Evolutionary conservation across 768 basidiomycete species (phyloP), one percentile per base, ranked within the genome.

Genomic region (Tricholoma bakamatsutake): DNA sequence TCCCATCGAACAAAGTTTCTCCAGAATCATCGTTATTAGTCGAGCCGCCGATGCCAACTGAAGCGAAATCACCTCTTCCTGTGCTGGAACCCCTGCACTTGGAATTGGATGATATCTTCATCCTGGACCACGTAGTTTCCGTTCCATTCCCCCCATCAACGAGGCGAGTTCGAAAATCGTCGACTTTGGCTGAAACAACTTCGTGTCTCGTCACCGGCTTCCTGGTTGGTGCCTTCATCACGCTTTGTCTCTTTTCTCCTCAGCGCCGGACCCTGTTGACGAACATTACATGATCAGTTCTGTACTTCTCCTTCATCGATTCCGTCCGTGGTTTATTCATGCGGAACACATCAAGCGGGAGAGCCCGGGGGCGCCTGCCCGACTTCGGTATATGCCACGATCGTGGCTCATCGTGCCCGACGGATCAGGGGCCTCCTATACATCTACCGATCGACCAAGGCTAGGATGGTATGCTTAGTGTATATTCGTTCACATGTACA

Each of bases 141-240:
- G n/a, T 55, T 63, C 50, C 57, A 54, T 8, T 61, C 53, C 18
- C 50, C 62, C 35, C 54, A 53, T 28, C 33, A 46, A 8, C 61
- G 60, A 7, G 52, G 57, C 48, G 49, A 2, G 42, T 53, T 4
- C 51, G 46, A 53, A 52, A 62, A 8, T 53, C 68, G 17, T 57
- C 63, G 5, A 61, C 56, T 18, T 61, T 70, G 17, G 59, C 63
- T 5, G 74, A 75, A 40, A 72, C 70, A 4, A 70, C 74, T 3
- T 72, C 72, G 10, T 72, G 69, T 54, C 56, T 75, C 15, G 71
- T 75, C 24, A 72, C 84, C 18, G 85, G 85, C 35, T 81, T 87
- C 61, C 70, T 87, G 49, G 68, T 83, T 46, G 83, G 83, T 42
- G 75, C 82, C 24, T 78, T 82, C 60, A 71, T 83, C 61, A 76